phyloP scores from a whole-genome alignment of 768 basidiomycete species.

The Myochromella boudieri region DNA sequence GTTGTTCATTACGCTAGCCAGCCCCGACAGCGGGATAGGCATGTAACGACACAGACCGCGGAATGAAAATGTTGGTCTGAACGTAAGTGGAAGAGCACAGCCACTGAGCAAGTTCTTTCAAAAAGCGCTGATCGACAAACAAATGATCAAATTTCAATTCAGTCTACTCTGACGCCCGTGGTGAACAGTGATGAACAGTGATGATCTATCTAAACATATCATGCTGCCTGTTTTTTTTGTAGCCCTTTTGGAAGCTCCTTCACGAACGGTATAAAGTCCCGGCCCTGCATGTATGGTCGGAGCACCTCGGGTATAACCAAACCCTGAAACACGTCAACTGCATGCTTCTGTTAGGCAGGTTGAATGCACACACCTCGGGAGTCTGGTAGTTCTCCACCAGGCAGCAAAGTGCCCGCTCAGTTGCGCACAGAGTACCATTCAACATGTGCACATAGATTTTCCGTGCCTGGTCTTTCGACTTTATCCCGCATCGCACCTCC shows the following conservation, averaged over 20 bases:
- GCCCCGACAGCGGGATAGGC: slow-evolving; percentile 10
- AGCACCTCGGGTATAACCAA: slow-evolving; percentile 87
- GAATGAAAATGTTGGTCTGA: slow-evolving; percentile 8
- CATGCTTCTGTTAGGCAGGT: not conserved
- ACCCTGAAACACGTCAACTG: slow-evolving; percentile 54
- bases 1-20: slow-evolving; percentile 24
- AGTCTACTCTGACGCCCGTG: not conserved
- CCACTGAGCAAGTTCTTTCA: slow-evolving; percentile 16
- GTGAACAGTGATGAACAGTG: not conserved
- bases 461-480: slow-evolving; percentile 83
- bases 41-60: slow-evolving; percentile 9
- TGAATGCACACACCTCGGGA: slow-evolving; percentile 62
- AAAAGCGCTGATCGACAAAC: too few relatives aligned
- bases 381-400: slow-evolving; percentile 99
- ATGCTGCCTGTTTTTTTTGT: slow-evolving; percentile 65
- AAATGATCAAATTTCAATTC: too few relatives aligned
- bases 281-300: slow-evolving; percentile 94
- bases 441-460: slow-evolving; percentile 99
- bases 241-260: slow-evolving; percentile 78
- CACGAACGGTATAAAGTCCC: slow-evolving; percentile 84
- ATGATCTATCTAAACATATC: slow-evolving; percentile 6
- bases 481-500: slow-evolving; percentile 92
- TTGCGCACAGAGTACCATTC: slow-evolving; percentile 96
- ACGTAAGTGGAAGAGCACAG: slow-evolving; percentile 18
- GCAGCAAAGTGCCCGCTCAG: slow-evolving; percentile 95